These are phyloP conservation scores for Hirschioporus abietinus DNA, from an alignment of 768 basidiomycete species.

Conservation along the genomic window DNA sequence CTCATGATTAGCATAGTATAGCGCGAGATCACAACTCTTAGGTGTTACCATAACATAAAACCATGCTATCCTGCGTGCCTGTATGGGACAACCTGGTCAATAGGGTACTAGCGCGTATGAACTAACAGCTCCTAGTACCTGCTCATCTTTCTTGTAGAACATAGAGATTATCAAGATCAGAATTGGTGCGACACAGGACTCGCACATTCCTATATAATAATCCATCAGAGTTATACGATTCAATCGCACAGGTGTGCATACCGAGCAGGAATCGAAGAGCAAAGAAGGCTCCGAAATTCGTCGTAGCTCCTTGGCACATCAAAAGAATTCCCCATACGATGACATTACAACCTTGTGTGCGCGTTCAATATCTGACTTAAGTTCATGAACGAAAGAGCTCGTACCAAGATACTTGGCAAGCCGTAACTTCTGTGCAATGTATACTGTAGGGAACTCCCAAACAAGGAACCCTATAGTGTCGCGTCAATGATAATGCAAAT, in stretches of 20 bases:
- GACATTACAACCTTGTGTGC: slow-evolving; percentile 44
- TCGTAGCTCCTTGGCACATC: slow-evolving; percentile 54
- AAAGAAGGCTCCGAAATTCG: slow-evolving; percentile 58
- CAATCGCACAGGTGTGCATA: slow-evolving; percentile 16
- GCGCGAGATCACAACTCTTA: neutral
- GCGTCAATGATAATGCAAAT: neutral
- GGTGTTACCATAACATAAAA: slow-evolving; percentile 58
- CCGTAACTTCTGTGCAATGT: slow-evolving; percentile 55
- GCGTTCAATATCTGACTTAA: neutral
- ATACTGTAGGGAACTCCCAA: slow-evolving; percentile 64
- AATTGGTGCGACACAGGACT: slow-evolving; percentile 59
- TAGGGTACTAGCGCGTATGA: neutral
- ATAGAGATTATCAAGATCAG: slow-evolving; percentile 58
- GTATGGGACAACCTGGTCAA: neutral
- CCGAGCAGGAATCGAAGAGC: slow-evolving; percentile 56
- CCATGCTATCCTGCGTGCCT: slow-evolving; percentile 56
- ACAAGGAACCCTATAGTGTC: slow-evolving; percentile 41
- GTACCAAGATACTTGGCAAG: slow-evolving; percentile 59
- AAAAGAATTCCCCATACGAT: slow-evolving; percentile 53
- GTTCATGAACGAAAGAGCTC: slow-evolving; percentile 10
- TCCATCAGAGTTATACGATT: neutral
- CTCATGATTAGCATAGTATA: neutral
- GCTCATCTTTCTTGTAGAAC: slow-evolving; percentile 68
- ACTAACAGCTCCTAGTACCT: slow-evolving; percentile 28
- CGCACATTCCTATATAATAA: slow-evolving; percentile 49